Percentiles rank a stretch among this genome's conserved stretches.
Conservation (phyloP, 495 filamentous ascomycete genomes). For the Xylaria longipes region DNA sequence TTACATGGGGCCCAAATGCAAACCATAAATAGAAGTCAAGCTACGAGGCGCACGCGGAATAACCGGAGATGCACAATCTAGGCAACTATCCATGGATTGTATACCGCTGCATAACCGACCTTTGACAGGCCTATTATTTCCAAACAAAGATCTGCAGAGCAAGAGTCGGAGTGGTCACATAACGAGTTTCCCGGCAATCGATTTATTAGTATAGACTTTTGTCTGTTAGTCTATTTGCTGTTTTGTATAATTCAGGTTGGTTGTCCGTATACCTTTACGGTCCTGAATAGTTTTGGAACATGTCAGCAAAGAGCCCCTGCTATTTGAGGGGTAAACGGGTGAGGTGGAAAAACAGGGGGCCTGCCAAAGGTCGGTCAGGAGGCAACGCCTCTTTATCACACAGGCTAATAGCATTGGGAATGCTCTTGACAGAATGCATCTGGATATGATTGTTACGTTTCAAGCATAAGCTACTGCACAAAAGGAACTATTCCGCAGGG, state of each 20-base stretch:
- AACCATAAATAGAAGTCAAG: background rate
- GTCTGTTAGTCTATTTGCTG: background rate
- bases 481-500: background rate
- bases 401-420: slow-evolving; percentile 3
- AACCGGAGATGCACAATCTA: background rate
- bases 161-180: background rate
- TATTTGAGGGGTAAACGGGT: background rate
- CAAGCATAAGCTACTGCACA: background rate
- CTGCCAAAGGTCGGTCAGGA: background rate
- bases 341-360: background rate
- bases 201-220: background rate
- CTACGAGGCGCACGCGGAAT: background rate
- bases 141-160: background rate
- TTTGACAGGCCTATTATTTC: no score
- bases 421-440: background rate
- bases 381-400: background rate
- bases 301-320: background rate
- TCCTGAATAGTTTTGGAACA: background rate
- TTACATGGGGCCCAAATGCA: no score
- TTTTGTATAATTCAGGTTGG: background rate
- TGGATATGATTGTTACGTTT: background rate
- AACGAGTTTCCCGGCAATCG: background rate
- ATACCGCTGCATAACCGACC: no score
- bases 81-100: background rate
- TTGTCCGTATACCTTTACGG: background rate